A percentile compares a stretch with the other conserved stretches of the same genome.
phyloP scores from a whole-genome alignment of 116 monocot species.

The Dioscorea cayenensis region DNA sequence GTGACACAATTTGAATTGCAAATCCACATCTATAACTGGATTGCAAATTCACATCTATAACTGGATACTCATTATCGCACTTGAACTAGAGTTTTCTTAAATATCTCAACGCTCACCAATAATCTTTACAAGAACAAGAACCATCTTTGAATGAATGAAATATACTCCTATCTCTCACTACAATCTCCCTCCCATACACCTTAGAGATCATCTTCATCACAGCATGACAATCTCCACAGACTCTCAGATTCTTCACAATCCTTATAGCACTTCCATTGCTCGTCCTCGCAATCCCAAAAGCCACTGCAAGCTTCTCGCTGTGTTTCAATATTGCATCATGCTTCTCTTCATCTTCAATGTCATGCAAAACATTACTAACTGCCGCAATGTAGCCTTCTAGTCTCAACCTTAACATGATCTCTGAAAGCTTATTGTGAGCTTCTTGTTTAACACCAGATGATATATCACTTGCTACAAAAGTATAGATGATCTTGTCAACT shows the following conservation, averaged over 20 bases:
- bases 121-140: constrained; percentile 45
- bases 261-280: constrained; percentile 20
- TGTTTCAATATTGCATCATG: constrained; percentile 28
- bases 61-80: too few relatives aligned
- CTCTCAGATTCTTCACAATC: constrained; percentile 40
- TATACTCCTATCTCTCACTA: constrained; percentile 41
- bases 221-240: constrained; percentile 39
- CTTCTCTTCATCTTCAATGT: constrained; percentile 45
- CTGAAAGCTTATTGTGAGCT: constrained; percentile 21
- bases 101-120: constrained; percentile 18
- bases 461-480: constrained; percentile 27
- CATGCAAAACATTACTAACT: constrained; percentile 29
- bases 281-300: constrained; percentile 28
- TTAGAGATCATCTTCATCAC: constrained; percentile 55
- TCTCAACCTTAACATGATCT: constrained; percentile 31
- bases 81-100: too few relatives aligned
- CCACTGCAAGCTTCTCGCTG: constrained; percentile 56
- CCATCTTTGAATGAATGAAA: constrained; percentile 43
- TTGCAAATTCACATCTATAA: too few relatives aligned
- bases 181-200: constrained; percentile 32
- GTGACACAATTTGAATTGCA: too few relatives aligned
- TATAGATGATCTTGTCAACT: constrained; percentile 23
- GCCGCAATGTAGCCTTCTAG: constrained; percentile 26
- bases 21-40: too few relatives aligned
- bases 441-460: constrained; percentile 11